A percentile compares a stretch with the other conserved stretches of the same genome.
These are phyloP conservation scores for Magnolia kwangsiensis DNA, from an alignment of 164 flowering plant species.

Conservation along the genomic window DNA sequence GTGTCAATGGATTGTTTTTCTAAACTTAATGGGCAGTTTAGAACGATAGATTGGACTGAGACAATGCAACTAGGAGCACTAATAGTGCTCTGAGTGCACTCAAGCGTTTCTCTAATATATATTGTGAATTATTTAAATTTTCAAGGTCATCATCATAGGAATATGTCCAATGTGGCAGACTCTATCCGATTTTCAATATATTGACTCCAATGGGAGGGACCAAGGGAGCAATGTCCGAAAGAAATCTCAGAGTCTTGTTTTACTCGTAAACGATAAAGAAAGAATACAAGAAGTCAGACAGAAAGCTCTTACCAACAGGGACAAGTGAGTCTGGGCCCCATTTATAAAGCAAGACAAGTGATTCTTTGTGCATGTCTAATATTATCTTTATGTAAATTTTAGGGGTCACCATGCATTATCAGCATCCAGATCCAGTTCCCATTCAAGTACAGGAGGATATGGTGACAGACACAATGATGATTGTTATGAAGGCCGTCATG, in stretches of 20 bases:
- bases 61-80: too few species aligned
- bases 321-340: constrained; percentile 60
- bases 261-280: constrained; percentile 89
- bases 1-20: too few species aligned
- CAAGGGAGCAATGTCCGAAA: constrained; percentile 93
- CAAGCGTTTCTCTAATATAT: background rate
- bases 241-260: constrained; percentile 92
- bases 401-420: constrained; percentile 61
- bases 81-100: background rate
- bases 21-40: too few species aligned
- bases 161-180: constrained; percentile 42
- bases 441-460: constrained; percentile 48
- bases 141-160: background rate
- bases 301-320: constrained; percentile 84
- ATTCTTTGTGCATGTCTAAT: background rate
- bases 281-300: constrained; percentile 79
- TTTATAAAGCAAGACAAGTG: background rate
- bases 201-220: constrained; percentile 94
- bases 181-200: constrained; percentile 85
- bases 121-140: background rate
- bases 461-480: constrained; percentile 69
- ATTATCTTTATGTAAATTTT: constrained; percentile 6
- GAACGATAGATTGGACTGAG: too few species aligned
- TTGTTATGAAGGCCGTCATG: constrained; percentile 45
- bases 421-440: constrained; percentile 60